Conservation (phyloP, 768 basidiomycete species). For the Lactarius quietus region DNA sequence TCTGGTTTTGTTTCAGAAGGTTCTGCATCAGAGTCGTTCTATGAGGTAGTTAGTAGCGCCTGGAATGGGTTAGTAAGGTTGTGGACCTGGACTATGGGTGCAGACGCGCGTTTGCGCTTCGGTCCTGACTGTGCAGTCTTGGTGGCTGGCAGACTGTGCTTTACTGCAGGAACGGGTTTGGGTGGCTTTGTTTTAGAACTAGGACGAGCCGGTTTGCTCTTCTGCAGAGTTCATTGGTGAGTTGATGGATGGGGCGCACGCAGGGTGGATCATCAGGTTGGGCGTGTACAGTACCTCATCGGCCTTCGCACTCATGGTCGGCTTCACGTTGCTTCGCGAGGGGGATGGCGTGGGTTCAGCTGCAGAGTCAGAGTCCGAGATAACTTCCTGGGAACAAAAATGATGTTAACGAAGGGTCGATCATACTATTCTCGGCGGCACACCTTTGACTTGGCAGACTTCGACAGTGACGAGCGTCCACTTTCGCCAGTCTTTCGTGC, state of each 20-base stretch:
- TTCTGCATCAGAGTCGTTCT: constrained; percentile 12
- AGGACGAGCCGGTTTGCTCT: background rate
- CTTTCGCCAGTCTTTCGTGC: background rate
- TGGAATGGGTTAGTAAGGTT: background rate
- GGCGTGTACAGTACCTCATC: background rate
- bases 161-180: background rate
- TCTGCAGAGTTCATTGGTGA: constrained; percentile 7
- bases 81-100: constrained; percentile 5
- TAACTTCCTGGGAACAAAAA: constrained; percentile 14
- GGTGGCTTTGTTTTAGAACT: constrained; percentile 6
- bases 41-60: background rate
- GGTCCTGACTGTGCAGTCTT: background rate
- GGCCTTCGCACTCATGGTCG: background rate
- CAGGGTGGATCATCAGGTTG: background rate
- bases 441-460: constrained; percentile 20
- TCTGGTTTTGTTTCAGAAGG: background rate
- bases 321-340: constrained; percentile 1
- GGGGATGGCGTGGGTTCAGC: constrained; percentile 1
- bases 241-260: too few species aligned
- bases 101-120: constrained; percentile 14
- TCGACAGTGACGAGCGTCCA: constrained; percentile 7
- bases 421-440: background rate
- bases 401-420: background rate
- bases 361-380: constrained; percentile 20
- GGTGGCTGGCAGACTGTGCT: background rate